Conservation (phyloP, 2,329 filamentous ascomycete species). For the Fusarium torreyae region DNA sequence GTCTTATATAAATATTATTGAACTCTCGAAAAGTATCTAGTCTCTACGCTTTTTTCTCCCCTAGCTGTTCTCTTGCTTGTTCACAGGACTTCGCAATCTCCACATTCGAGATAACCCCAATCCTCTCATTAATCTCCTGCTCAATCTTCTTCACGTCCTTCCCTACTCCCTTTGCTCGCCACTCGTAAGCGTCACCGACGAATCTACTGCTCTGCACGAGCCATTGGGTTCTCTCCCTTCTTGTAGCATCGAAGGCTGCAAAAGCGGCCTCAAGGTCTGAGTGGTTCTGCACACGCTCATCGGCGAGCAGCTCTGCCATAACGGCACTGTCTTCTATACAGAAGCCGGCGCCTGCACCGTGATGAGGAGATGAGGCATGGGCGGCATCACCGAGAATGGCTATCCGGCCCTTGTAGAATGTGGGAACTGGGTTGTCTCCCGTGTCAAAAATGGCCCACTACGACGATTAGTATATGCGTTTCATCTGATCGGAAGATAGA, state of each 20-base stretch:
- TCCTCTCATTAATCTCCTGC: slow-evolving; percentile 38
- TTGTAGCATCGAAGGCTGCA: slow-evolving; percentile 65
- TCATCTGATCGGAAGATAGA: accelerated
- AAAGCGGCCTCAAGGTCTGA: slow-evolving; percentile 46
- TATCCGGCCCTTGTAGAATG: slow-evolving; percentile 60
- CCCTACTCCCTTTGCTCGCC: slow-evolving; percentile 53
- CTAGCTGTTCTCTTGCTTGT: slow-evolving; percentile 6
- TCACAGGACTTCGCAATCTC: slow-evolving; percentile 25
- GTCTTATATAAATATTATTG: neutral
- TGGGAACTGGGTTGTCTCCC: slow-evolving; percentile 59
- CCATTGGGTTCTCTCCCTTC: slow-evolving; percentile 65
- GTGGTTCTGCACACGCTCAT: slow-evolving; percentile 53
- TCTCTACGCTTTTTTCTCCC: neutral
- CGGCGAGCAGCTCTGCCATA: slow-evolving; percentile 62
- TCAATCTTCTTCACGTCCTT: slow-evolving; percentile 36
- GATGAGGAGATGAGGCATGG: slow-evolving; percentile 73
- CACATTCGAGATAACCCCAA: slow-evolving; percentile 26
- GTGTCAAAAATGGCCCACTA: slow-evolving; percentile 65
- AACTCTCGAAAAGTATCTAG: neutral
- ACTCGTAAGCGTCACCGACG: slow-evolving; percentile 60
- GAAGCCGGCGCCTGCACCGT: slow-evolving; percentile 71
- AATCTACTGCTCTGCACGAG: slow-evolving; percentile 66
- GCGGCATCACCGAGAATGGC: slow-evolving; percentile 74
- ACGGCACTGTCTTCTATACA: slow-evolving; percentile 67
- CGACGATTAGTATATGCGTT: neutral